Conservation (phyloP, 257 asterid species). For the Pogostemon cablin region DNA sequence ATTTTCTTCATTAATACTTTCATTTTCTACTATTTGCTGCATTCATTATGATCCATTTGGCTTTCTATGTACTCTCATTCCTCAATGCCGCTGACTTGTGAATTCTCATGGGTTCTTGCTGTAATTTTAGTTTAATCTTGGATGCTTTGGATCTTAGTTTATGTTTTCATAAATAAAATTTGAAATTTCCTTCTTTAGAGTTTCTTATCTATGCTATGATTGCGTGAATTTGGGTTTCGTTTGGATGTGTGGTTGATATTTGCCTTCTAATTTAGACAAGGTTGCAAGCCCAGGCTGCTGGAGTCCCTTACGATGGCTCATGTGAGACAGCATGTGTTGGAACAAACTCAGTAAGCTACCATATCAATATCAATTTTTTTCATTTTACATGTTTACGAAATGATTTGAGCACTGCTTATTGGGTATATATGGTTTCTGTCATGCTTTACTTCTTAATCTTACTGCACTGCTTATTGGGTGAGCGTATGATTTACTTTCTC, state of each 20-base stretch:
- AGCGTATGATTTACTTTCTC: background rate
- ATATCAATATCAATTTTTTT: conserved; percentile 6
- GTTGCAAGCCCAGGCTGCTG: conserved; percentile 94
- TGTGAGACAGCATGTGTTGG: conserved; percentile 35
- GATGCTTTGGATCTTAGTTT: background rate
- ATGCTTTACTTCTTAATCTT: background rate
- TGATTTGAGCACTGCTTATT: conserved; percentile 7
- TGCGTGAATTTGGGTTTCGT: background rate
- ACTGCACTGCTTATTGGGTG: conserved; percentile 15
- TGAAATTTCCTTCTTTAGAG: conserved; percentile 6
- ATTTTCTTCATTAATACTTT: background rate
- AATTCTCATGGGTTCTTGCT: background rate
- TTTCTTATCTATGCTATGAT: background rate
- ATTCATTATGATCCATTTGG: background rate
- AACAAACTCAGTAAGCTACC: conserved; percentile 36
- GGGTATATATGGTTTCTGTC: background rate
- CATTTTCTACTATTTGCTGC: background rate
- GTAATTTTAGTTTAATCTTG: background rate
- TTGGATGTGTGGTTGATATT: conserved; percentile 19
- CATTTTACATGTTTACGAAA: background rate
- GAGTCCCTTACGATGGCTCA: conserved; percentile 54
- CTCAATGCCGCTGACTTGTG: background rate
- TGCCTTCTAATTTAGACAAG: conserved; percentile 59
- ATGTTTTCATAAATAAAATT: background rate
- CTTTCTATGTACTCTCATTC: background rate